Base-by-base conservation (phyloP, 495 filamentous ascomycete species). In the Penicillium soppii region DNA sequence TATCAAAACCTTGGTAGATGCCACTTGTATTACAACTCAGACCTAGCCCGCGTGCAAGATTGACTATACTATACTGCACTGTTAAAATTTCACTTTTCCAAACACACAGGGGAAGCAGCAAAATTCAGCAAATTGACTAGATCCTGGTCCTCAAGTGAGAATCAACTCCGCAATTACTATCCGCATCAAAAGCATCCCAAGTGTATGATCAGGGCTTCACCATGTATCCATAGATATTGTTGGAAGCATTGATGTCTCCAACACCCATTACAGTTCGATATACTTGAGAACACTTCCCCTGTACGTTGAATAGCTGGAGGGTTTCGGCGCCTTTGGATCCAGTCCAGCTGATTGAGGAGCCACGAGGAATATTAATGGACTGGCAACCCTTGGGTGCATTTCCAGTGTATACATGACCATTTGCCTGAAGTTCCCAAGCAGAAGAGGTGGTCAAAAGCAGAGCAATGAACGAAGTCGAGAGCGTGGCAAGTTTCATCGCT, bases 161-260 rank as follows among this genome's bases (percentile, higher is more conserved):
- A n/a, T n/a, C n/a, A n/a, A n/a, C n/a, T n/a, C n/a, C n/a, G n/a
- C n/a, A n/a, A n/a, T n/a, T n/a, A n/a, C n/a, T n/a, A n/a, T n/a
- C n/a, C n/a, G n/a, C n/a, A n/a, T n/a, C n/a, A n/a, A n/a, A n/a
- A n/a, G n/a, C n/a, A n/a, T n/a, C n/a, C n/a, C n/a, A n/a, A n/a
- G n/a, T n/a, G n/a, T 10, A 13, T 23, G 16, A 8, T 55, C 26
- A 59, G 3, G 52, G 15, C 27, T 55, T 59, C 8, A 59, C 56
- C n/a, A 52, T 13, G 32, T 44, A 59, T 16, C 52, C 56, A 48
- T 54, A 59, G 20, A 59, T 51, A 33, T 47, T 49, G 27, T 45
- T 55, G 5, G 56, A 59, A 4, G 56, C 56, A 38, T 59, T 59
- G 9, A 59, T 59, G n/a, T 59, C 56, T 1, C 56, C 52, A 25